Evolutionary conservation across 1,139 yeast genomes (phyloP).

Genomic region (Arxiozyma heterogenica): DNA sequence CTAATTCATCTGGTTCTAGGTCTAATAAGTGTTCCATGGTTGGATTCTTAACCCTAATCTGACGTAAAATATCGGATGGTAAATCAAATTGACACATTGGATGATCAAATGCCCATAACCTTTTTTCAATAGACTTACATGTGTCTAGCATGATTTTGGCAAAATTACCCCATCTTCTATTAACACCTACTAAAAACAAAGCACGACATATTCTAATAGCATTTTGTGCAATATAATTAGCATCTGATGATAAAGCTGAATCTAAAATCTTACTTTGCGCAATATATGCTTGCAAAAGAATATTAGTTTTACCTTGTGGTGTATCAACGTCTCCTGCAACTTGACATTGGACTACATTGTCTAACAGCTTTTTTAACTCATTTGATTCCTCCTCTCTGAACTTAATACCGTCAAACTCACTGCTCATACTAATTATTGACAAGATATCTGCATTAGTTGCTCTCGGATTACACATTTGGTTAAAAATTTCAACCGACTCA

Average conservation of each 20-base stretch:
- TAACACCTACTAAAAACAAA: constrained; percentile 71
- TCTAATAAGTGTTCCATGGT: constrained; percentile 65
- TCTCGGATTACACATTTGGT: constrained; percentile 68
- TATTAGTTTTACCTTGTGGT: constrained; percentile 79
- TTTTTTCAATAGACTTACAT: constrained; percentile 77
- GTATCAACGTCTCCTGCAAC: constrained; percentile 70
- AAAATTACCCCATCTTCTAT: constrained; percentile 82
- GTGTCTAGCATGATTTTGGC: constrained; percentile 65
- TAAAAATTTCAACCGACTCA: constrained; percentile 82
- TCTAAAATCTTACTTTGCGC: constrained; percentile 67
- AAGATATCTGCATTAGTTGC: constrained; percentile 91
- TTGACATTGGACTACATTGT: constrained; percentile 65
- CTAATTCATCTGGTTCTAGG: constrained; percentile 67
- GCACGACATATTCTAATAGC: constrained; percentile 91
- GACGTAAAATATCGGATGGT: constrained; percentile 55
- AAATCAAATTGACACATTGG: constrained; percentile 83
- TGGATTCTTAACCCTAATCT: constrained; percentile 56
- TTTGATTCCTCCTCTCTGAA: constrained; percentile 78
- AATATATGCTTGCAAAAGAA: constrained; percentile 78
- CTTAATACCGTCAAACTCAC: constrained; percentile 87
- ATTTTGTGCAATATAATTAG: constrained; percentile 91
- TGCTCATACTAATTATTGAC: constrained; percentile 83
- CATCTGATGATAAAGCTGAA: constrained; percentile 76
- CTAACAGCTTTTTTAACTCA: constrained; percentile 59
- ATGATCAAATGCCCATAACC: constrained; percentile 86